These are phyloP conservation scores for Papiliotrema terrestris DNA, from an alignment of 1,284 basidiomycete species.

Conservation along the genomic window DNA sequence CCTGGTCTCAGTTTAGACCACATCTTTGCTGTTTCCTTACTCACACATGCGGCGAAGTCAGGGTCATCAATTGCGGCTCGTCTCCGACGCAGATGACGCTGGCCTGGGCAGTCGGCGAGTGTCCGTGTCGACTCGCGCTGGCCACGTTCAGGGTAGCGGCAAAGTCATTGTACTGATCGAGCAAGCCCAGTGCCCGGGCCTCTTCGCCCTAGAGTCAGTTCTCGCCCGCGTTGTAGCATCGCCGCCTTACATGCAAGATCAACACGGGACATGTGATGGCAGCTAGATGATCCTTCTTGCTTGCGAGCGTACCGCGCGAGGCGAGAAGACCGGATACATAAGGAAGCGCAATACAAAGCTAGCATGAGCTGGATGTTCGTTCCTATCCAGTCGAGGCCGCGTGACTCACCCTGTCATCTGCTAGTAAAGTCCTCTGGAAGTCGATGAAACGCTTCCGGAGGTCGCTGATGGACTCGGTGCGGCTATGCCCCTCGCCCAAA, in stretches of 20 bases:
- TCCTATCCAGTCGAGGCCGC: neutral
- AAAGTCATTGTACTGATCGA: constrained; percentile 2
- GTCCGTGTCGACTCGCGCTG: neutral
- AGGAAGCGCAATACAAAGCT: neutral
- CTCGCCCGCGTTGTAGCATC: neutral
- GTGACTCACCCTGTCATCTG: neutral
- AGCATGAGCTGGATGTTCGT: neutral
- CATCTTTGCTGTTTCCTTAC: neutral
- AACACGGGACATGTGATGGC: constrained; percentile 9
- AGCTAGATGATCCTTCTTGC: neutral
- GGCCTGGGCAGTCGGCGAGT: neutral
- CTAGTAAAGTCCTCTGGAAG: constrained; percentile 2
- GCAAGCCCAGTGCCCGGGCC: neutral
- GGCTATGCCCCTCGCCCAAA: constrained; percentile 7
- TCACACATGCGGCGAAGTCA: constrained; percentile 21
- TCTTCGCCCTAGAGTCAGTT: neutral
- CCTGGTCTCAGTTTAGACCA: constrained; percentile 4
- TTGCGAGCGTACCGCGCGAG: constrained; percentile 1
- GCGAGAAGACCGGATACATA: constrained; percentile 9
- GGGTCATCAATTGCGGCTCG: constrained; percentile 17
- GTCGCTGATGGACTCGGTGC: constrained; percentile 14
- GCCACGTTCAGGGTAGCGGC: constrained; percentile 1
- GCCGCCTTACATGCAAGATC: constrained; percentile 13
- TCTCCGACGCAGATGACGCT: constrained; percentile 6
- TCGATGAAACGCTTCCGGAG: constrained; percentile 16